Percentiles rank a stretch among this genome's conserved stretches.
Conservation (phyloP, 768 basidiomycete genomes). For the Tylopilus sp. region DNA sequence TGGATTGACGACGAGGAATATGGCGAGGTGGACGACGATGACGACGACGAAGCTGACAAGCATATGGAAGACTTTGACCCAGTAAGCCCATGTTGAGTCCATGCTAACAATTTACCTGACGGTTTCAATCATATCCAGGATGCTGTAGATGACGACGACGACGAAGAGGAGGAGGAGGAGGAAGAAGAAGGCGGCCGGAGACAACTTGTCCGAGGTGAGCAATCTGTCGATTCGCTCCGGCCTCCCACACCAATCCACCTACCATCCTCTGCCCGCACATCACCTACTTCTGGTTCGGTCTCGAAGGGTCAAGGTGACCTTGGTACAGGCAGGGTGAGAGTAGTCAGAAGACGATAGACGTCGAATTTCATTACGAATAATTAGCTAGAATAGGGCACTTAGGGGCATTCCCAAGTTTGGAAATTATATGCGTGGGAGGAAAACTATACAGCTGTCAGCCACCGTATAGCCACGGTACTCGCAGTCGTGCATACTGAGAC, state of each 20-base stretch:
- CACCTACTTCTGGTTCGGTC: conserved; percentile 48
- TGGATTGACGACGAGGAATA: conserved; percentile 82
- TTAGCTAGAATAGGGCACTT: conserved; percentile 5
- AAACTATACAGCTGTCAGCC: conserved; percentile 65
- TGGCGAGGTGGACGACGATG: conserved; percentile 58
- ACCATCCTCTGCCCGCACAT: conserved; percentile 45
- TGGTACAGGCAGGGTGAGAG: conserved; percentile 45
- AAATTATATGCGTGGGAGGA: conserved; percentile 23
- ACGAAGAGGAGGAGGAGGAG: conserved; percentile 47
- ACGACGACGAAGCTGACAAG: conserved; percentile 53
- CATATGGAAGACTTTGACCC: conserved; percentile 88
- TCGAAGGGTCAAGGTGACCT: conserved; percentile 42
- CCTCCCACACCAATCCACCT: conserved; percentile 40
- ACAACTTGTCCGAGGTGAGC: conserved; percentile 36
- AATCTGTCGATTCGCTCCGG: conserved; percentile 35
- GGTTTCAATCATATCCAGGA: conserved; percentile 37
- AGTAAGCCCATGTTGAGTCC: conserved; percentile 37
- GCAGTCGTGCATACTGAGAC: conserved; percentile 6
- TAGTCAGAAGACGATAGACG: conserved; percentile 43
- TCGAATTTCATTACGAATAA: conserved; percentile 11
- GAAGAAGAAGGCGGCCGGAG: conserved; percentile 26
- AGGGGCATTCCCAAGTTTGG: conserved; percentile 10
- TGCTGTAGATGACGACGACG: conserved; percentile 54
- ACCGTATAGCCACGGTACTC: conserved; percentile 42
- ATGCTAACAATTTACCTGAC: conserved; percentile 1